phyloP scores from a whole-genome alignment of 1,284 basidiomycete genomes.

The Apiotrichum brassicae region DNA sequence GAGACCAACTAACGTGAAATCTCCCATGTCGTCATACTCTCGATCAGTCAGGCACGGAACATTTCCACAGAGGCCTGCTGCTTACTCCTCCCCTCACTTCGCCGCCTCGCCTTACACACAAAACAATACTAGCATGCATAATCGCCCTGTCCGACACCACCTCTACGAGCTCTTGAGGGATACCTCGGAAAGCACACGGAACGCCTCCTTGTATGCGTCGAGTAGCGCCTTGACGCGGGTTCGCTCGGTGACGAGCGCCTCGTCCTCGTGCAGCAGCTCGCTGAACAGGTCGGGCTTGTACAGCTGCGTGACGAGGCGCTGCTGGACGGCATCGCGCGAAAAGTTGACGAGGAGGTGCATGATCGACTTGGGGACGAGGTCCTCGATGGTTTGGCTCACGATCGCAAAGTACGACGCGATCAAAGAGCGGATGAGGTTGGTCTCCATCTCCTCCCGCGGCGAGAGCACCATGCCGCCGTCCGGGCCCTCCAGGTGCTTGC shows the following conservation, averaged over 20 bases:
- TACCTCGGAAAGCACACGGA: slow-evolving; percentile 55
- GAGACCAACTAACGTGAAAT: no score
- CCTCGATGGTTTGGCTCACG: slow-evolving; percentile 92
- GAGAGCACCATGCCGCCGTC: slow-evolving; percentile 57
- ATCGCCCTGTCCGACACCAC: background rate
- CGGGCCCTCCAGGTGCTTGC: slow-evolving; percentile 83
- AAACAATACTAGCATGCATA: background rate
- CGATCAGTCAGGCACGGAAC: no score
- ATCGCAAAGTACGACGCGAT: slow-evolving; percentile 96
- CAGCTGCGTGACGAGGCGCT: slow-evolving; percentile 80
- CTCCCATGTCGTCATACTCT: no score
- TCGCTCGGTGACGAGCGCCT: slow-evolving; percentile 86
- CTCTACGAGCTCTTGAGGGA: slow-evolving; percentile 39
- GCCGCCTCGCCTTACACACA: no score
- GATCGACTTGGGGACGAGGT: slow-evolving; percentile 92
- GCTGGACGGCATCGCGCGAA: slow-evolving; percentile 93
- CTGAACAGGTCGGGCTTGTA: slow-evolving; percentile 93
- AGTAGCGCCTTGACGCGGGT: slow-evolving; percentile 87
- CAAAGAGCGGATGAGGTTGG: slow-evolving; percentile 83
- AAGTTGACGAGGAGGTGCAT: slow-evolving; percentile 81
- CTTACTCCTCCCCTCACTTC: no score
- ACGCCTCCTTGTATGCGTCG: slow-evolving; percentile 96
- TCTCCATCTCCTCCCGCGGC: slow-evolving; percentile 91
- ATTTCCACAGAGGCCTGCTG: no score
- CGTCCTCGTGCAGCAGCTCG: slow-evolving; percentile 91